Evolutionary conservation across 768 basidiomycete species (phyloP).

Genomic region (Sarcodon sp.): DNA sequence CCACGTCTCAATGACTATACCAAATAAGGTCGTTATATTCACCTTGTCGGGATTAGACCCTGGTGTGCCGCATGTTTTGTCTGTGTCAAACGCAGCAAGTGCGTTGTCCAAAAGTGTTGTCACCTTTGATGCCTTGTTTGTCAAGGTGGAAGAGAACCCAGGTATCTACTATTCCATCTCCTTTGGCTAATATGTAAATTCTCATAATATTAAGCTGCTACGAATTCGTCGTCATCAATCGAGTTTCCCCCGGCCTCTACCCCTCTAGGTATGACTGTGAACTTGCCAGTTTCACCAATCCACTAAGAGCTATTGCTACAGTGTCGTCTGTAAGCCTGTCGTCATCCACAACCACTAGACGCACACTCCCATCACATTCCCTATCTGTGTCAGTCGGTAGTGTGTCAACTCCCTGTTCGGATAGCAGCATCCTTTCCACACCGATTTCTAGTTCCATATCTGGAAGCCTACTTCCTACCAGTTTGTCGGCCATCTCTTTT

Average conservation of each 20-base stretch:
- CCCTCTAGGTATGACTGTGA: not conserved
- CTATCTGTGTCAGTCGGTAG: no score
- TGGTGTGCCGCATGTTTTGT: constrained; percentile 10
- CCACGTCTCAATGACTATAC: not conserved
- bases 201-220: no score
- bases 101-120: constrained; percentile 10
- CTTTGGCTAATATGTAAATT: no score
- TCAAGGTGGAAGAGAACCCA: constrained; percentile 7
- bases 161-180: not conserved
- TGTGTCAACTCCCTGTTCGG: no score
- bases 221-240: not conserved
- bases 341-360: no score
- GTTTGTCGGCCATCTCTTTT: no score
- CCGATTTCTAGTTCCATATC: no score
- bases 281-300: not conserved
- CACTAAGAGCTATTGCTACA: no score
- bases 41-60: constrained; percentile 15
- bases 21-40: constrained; percentile 14
- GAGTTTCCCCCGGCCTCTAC: constrained; percentile 2
- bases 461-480: no score
- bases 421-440: no score
- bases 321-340: no score
- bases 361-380: no score
- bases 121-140: constrained; percentile 13
- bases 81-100: constrained; percentile 14